These are phyloP conservation scores for Rhizopus delemar DNA, from an alignment of 371 early-diverging fungal genomes.

Conservation along the genomic window DNA sequence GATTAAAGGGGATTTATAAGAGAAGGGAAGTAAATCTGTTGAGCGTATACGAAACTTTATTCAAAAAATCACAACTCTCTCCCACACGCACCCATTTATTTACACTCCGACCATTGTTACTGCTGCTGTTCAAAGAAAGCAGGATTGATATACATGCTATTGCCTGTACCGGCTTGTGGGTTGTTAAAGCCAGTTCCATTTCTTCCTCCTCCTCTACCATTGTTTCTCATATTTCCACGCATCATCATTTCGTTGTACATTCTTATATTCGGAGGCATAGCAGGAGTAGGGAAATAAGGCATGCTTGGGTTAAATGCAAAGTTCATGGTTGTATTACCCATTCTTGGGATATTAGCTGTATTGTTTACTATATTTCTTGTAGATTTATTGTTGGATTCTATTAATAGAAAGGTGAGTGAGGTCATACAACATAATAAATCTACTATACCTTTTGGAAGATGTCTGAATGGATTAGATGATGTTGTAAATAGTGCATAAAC, in stretches of 20 bases:
- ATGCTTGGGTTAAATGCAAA: slow-evolving; percentile 2
- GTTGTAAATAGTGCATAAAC: slow-evolving; percentile 40
- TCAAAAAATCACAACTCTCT: background rate
- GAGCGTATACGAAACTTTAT: background rate
- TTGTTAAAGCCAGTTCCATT: slow-evolving; percentile 14
- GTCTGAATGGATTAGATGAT: slow-evolving; percentile 49
- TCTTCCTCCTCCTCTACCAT: slow-evolving; percentile 28
- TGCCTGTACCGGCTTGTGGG: slow-evolving; percentile 21
- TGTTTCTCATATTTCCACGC: slow-evolving; percentile 25
- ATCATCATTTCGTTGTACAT: slow-evolving; percentile 34
- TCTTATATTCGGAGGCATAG: slow-evolving; percentile 2
- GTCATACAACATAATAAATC: background rate
- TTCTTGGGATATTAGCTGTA: slow-evolving; percentile 30
- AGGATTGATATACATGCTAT: slow-evolving; percentile 53
- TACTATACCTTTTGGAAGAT: slow-evolving; percentile 50
- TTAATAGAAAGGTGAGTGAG: background rate
- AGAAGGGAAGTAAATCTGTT: slow-evolving; percentile 31
- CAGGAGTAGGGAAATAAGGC: slow-evolving; percentile 4
- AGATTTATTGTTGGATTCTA: slow-evolving; percentile 25
- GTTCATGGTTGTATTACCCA: slow-evolving; percentile 4
- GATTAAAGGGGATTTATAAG: slow-evolving; percentile 28
- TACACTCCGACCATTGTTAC: slow-evolving; percentile 10
- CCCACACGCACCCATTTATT: background rate
- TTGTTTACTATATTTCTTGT: slow-evolving; percentile 30
- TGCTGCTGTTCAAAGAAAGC: slow-evolving; percentile 53